Conservation (phyloP, 176 grass and related monocot species). For the Ensete ventricosum region DNA sequence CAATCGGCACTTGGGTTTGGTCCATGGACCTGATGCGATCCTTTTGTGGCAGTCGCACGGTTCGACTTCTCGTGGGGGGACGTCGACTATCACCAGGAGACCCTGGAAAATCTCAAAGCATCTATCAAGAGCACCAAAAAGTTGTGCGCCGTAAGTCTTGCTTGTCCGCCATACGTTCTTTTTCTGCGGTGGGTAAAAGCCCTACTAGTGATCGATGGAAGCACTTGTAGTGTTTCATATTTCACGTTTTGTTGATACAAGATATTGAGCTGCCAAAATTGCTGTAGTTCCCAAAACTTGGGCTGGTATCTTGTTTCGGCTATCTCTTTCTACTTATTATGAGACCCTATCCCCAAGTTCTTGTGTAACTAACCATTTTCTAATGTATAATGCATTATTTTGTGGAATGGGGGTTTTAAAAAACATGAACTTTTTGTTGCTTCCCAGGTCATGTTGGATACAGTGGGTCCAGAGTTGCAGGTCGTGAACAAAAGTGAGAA, state of each 20-base stretch:
- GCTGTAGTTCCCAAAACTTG: too few relatives aligned
- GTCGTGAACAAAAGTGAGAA: conserved; percentile 70
- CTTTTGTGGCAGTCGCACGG: conserved; percentile 46
- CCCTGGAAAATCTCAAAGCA: conserved; percentile 79
- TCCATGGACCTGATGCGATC: conserved; percentile 5
- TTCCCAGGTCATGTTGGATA: conserved; percentile 87
- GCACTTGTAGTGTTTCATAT: too few relatives aligned
- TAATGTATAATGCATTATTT: too few relatives aligned
- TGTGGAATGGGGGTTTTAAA: neutral
- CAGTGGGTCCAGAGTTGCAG: conserved; percentile 85
- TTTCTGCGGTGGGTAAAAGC: too few relatives aligned
- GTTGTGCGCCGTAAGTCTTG: conserved; percentile 58
- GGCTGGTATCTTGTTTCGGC: too few relatives aligned
- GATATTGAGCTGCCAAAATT: too few relatives aligned
- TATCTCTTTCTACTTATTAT: too few relatives aligned
- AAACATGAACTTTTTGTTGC: neutral
- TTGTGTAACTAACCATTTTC: too few relatives aligned
- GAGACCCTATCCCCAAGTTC: too few relatives aligned
- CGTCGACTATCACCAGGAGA: conserved; percentile 87
- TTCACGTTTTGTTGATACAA: too few relatives aligned
- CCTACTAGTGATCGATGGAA: too few relatives aligned
- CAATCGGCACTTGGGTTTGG: neutral
- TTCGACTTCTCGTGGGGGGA: conserved; percentile 97
- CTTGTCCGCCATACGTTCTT: neutral
- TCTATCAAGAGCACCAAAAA: conserved; percentile 91